A percentile compares a stretch with the other conserved stretches of the same genome.
phyloP scores from a whole-genome alignment of 2,329 filamentous ascomycete species.

The Fusarium newnesense region DNA sequence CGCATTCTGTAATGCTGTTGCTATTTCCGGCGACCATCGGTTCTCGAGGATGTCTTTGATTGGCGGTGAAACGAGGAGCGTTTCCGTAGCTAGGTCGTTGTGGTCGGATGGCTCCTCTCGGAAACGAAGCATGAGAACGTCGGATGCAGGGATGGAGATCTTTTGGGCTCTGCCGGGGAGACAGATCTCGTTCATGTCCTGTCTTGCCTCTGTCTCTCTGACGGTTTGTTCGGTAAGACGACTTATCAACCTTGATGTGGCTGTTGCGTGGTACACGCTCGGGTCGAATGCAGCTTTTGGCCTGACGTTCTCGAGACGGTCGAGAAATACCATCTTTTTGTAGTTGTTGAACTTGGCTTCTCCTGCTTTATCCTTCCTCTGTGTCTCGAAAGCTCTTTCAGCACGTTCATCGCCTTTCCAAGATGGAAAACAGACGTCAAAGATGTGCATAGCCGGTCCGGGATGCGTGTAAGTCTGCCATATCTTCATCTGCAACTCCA shows the following conservation, averaged over 20 bases:
- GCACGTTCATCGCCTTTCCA: conserved; percentile 25
- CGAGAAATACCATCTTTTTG: conserved; percentile 36
- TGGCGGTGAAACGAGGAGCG: conserved; percentile 30
- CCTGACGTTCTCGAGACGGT: conserved; percentile 14
- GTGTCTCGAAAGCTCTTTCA: conserved; percentile 23
- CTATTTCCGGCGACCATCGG: conserved; percentile 46
- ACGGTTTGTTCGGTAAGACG: conserved; percentile 18
- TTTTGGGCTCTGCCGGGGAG: conserved; percentile 41
- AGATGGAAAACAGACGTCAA: conserved; percentile 45
- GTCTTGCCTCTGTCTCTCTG: not conserved
- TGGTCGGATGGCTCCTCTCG: conserved; percentile 24
- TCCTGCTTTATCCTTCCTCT: not conserved
- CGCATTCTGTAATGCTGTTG: conserved; percentile 39
- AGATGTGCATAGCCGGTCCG: conserved; percentile 43
- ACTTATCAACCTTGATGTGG: conserved; percentile 12
- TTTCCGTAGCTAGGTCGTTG: conserved; percentile 9
- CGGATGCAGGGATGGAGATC: conserved; percentile 39
- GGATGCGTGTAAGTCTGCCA: conserved; percentile 32
- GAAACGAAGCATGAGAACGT: conserved; percentile 46
- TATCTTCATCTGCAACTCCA: conserved; percentile 40
- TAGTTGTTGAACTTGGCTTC: conserved; percentile 14
- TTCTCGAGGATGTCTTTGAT: conserved; percentile 43
- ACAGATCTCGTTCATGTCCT: conserved; percentile 34
- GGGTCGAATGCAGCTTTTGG: conserved; percentile 9
- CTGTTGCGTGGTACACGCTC: conserved; percentile 30